Conservation (phyloP, 768 basidiomycete genomes). For the Cystoderma amianthinum region DNA sequence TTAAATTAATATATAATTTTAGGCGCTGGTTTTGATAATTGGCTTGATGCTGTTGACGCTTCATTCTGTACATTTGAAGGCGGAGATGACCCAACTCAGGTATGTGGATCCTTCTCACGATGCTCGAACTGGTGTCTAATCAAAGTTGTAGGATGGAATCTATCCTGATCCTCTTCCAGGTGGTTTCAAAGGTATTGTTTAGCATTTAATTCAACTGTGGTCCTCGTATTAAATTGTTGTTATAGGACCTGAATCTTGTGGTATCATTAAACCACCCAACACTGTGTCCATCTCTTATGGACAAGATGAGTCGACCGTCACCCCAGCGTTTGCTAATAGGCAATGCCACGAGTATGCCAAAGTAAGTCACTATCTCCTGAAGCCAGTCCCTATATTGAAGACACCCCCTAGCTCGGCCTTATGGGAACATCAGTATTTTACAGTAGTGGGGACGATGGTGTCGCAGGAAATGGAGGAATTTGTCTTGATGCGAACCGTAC, state of each 20-base stretch:
- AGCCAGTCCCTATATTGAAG: background rate
- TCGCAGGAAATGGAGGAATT: constrained; percentile 26
- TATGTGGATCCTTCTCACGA: constrained; percentile 8
- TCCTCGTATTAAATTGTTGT: background rate
- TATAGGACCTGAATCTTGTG: constrained; percentile 27
- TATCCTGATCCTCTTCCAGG: constrained; percentile 18
- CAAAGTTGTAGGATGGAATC: constrained; percentile 18
- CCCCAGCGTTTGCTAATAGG: constrained; percentile 29
- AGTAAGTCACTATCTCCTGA: constrained; percentile 7
- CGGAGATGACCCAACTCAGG: constrained; percentile 30
- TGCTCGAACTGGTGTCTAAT: background rate
- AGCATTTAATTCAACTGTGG: background rate
- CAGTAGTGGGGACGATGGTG: constrained; percentile 55
- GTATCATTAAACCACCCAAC: constrained; percentile 31
- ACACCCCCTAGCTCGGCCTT: constrained; percentile 37
- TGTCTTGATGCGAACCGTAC: constrained; percentile 38
- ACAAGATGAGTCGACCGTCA: constrained; percentile 34
- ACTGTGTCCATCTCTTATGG: constrained; percentile 36
- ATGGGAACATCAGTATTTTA: constrained; percentile 55
- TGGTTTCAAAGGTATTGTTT: constrained; percentile 23
- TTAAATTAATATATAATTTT: background rate
- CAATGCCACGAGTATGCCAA: constrained; percentile 43
- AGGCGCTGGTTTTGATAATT: constrained; percentile 43
- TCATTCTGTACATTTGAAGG: constrained; percentile 39
- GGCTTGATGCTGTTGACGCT: constrained; percentile 39